Percentiles rank a stretch among this genome's conserved stretches.
These are phyloP conservation scores for Camelina sativa DNA, from an alignment of 345 rosid species.

Conservation along the genomic window DNA sequence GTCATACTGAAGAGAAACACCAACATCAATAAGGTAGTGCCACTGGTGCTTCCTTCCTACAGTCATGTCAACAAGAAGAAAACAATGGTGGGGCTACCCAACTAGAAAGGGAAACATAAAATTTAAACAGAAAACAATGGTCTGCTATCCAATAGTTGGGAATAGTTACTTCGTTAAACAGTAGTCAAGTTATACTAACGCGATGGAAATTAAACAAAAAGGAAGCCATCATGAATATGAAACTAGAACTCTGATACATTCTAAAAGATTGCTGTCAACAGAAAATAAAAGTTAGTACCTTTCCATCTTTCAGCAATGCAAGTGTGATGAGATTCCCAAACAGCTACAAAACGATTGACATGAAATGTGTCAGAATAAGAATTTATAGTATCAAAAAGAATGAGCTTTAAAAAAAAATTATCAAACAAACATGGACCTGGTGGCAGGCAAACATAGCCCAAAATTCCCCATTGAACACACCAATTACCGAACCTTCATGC, in stretches of 20 bases:
- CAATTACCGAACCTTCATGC: conserved; percentile 79
- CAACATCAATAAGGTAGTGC: conserved; percentile 71
- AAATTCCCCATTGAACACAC: conserved; percentile 88
- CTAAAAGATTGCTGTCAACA: not conserved
- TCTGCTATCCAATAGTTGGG: not conserved
- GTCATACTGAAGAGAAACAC: conserved; percentile 80
- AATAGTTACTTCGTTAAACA: not conserved
- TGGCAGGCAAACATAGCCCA: conserved; percentile 89
- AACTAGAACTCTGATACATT: not conserved
- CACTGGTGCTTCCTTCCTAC: conserved; percentile 76
- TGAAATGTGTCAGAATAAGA: conserved; percentile 11
- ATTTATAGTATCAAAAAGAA: not conserved
- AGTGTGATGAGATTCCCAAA: conserved; percentile 88
- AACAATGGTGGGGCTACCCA: conserved; percentile 30
- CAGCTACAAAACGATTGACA: conserved; percentile 54
- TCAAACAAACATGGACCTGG: conserved; percentile 59
- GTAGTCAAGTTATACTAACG: not conserved
- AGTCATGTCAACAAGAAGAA: conserved; percentile 39
- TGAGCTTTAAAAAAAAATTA: not conserved
- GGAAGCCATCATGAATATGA: conserved; percentile 3
- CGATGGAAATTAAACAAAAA: conserved; percentile 2
- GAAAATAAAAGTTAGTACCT: conserved; percentile 47
- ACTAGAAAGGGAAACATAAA: conserved; percentile 14
- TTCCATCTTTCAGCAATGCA: conserved; percentile 63
- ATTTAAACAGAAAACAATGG: no score